phyloP scores from a whole-genome alignment of 2,329 filamentous ascomycete species.

The Ceratocystiopsis brevicomis region DNA sequence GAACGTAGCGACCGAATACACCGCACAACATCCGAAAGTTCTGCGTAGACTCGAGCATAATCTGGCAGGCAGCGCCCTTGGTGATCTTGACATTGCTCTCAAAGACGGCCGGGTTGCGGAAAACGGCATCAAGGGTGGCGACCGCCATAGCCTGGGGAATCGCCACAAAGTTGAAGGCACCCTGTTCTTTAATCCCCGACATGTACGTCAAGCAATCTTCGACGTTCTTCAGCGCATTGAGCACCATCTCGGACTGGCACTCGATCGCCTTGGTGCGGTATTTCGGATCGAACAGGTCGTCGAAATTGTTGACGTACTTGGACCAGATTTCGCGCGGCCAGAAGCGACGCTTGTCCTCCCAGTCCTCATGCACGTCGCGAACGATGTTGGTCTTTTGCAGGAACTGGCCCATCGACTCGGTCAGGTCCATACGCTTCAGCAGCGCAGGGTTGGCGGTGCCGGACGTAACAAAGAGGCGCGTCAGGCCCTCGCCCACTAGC shows the following conservation, averaged over 20 bases:
- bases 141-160: slow-evolving; percentile 97
- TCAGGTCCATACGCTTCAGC: slow-evolving; percentile 57
- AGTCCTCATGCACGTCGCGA: slow-evolving; percentile 81
- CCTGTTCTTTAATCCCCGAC: slow-evolving; percentile 84
- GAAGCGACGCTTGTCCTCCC: slow-evolving; percentile 71
- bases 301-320: slow-evolving; percentile 78
- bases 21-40: slow-evolving; percentile 68
- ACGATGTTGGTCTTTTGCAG: slow-evolving; percentile 98
- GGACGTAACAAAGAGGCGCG: slow-evolving; percentile 72
- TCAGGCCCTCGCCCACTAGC: slow-evolving; percentile 86
- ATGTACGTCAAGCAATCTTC: slow-evolving; percentile 98
- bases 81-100: slow-evolving; percentile 86
- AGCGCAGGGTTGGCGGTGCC: slow-evolving; percentile 74
- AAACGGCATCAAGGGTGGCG: slow-evolving; percentile 77
- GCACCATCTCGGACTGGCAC: slow-evolving; percentile 82
- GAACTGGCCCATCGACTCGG: slow-evolving; percentile 94
- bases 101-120: slow-evolving; percentile 78
- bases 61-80: slow-evolving; percentile 75
- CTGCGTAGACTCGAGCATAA: slow-evolving; percentile 88
- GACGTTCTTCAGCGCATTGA: slow-evolving; percentile 68
- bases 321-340: slow-evolving; percentile 96
- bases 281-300: slow-evolving; percentile 71
- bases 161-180: slow-evolving; percentile 95
- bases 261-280: slow-evolving; percentile 60
- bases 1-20: slow-evolving; percentile 59